Evolutionary conservation across 768 basidiomycete species (phyloP).

Genomic region (Agaricus blazei): DNA sequence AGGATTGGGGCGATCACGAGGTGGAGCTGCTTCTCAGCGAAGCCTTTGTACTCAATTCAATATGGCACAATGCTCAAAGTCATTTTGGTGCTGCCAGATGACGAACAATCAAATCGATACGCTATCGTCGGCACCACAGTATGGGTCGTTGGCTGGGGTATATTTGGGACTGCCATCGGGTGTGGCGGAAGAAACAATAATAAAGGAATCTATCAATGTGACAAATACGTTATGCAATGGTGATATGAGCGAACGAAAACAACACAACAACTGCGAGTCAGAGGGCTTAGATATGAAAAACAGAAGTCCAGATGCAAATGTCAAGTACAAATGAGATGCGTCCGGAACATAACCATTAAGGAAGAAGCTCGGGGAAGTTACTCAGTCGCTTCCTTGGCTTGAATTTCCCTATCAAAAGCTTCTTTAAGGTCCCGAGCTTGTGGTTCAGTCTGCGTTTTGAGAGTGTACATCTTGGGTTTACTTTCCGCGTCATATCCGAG

Average conservation of each 20-base stretch:
- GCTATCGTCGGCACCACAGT: not conserved
- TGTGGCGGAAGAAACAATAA: no score
- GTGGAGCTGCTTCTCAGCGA: constrained; percentile 93
- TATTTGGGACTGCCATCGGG: not conserved
- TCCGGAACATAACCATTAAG: not conserved
- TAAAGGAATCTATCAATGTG: no score
- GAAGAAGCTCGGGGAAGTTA: not conserved
- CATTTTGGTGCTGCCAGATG: constrained; percentile 61
- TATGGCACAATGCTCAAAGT: constrained; percentile 91
- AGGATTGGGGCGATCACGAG: constrained; percentile 93
- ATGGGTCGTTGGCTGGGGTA: not conserved
- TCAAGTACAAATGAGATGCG: not conserved
- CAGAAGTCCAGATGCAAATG: not conserved
- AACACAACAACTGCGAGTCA: not conserved
- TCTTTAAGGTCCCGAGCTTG: constrained; percentile 53
- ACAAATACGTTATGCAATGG: no score
- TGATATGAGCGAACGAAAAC: not conserved
- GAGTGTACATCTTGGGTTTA: constrained; percentile 51
- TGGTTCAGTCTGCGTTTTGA: constrained; percentile 57
- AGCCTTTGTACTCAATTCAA: constrained; percentile 90
- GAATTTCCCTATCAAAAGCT: constrained; percentile 59
- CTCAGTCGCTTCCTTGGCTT: constrained; percentile 25
- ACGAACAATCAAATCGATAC: not conserved
- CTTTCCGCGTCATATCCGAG: constrained; percentile 61
- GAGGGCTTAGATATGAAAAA: not conserved